Evolutionary conservation across 768 basidiomycete species (phyloP).

Genomic region (Lactarius indigo): DNA sequence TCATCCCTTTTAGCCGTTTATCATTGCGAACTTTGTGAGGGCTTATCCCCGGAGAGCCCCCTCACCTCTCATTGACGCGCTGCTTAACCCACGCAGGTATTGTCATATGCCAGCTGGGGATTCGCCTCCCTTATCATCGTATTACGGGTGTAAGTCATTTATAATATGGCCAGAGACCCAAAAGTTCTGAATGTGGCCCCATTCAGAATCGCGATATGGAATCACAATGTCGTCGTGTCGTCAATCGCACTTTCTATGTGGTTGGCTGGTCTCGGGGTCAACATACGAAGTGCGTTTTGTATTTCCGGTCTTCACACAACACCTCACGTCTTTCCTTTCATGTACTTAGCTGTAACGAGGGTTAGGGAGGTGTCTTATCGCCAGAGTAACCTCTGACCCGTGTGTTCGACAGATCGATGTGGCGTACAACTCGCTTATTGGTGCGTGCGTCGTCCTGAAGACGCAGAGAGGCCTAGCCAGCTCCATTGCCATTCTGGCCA

Average conservation of each 20-base stretch:
- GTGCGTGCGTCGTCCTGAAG: neutral
- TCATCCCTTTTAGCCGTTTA: neutral
- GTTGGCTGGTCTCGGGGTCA: neutral
- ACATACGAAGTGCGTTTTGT: neutral
- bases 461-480: neutral
- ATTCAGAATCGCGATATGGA: slow-evolving; percentile 8
- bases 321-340: neutral
- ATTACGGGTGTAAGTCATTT: neutral
- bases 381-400: neutral
- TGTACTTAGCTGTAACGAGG: neutral
- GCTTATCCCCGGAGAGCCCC: neutral
- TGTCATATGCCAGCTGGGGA: neutral
- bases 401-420: neutral
- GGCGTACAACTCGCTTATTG: neutral
- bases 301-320: neutral
- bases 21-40: neutral
- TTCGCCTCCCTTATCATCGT: slow-evolving; percentile 5
- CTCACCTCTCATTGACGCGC: neutral
- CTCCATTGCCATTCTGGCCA: neutral
- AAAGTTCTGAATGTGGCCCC: neutral
- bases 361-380: neutral
- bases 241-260: neutral
- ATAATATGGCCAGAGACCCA: no score
- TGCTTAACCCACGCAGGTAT: neutral
- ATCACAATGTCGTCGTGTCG: neutral